Conservation (phyloP, 2,329 filamentous ascomycete genomes). For the Arthrinium phaeospermum region DNA sequence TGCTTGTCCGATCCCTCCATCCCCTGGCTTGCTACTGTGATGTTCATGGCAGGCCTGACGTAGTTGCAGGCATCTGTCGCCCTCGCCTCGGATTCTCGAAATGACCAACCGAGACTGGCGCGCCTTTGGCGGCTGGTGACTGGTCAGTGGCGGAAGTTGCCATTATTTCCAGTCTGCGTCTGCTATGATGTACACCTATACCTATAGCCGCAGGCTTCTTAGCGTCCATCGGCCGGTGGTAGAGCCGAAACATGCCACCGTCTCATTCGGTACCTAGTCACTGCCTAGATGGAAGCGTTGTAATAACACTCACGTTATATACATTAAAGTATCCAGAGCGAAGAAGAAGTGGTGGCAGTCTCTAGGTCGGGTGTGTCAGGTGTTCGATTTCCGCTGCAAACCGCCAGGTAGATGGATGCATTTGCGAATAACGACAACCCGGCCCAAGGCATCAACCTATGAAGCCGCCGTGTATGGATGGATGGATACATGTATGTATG, state of each 20-base stretch:
- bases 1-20: background rate
- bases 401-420: background rate
- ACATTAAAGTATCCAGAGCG: background rate
- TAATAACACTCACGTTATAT: background rate
- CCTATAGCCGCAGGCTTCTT: background rate
- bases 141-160: slow-evolving; percentile 4
- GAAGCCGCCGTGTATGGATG: background rate
- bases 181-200: background rate
- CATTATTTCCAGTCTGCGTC: background rate
- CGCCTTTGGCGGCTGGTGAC: background rate
- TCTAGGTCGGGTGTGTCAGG: background rate
- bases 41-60: background rate
- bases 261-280: slow-evolving; percentile 1
- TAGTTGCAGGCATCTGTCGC: background rate
- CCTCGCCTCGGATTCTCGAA: background rate
- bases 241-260: slow-evolving; percentile 14
- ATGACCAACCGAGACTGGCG: background rate
- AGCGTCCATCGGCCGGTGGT: slow-evolving; percentile 10
- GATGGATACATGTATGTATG: too few relatives aligned
- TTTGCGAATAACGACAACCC: too few relatives aligned
- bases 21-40: background rate
- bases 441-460: background rate
- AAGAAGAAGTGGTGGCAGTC: background rate
- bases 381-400: background rate
- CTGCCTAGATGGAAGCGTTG: background rate